These are phyloP conservation scores for Microcyclosporella mali DNA, from an alignment of 2,329 filamentous ascomycete species.

Conservation along the genomic window DNA sequence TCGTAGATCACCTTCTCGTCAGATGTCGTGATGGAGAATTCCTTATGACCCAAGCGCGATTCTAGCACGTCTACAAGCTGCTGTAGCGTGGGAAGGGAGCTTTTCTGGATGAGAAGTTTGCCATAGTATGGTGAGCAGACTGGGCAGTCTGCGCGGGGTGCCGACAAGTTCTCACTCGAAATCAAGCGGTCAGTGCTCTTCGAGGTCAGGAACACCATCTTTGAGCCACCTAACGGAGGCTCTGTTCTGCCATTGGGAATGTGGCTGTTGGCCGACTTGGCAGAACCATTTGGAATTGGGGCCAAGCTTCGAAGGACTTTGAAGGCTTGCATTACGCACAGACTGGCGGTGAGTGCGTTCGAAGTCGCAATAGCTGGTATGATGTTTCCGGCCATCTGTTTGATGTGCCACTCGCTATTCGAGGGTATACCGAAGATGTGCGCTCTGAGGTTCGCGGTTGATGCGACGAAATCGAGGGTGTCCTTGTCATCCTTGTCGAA, in stretches of 20 bases:
- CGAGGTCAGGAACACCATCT: constrained; percentile 77
- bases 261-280: constrained; percentile 12
- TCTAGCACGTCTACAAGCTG: constrained; percentile 75
- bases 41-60: constrained; percentile 65
- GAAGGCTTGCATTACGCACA: constrained; percentile 88
- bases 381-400: constrained; percentile 98
- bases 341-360: constrained; percentile 88
- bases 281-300: constrained; percentile 7
- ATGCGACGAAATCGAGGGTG: constrained; percentile 87
- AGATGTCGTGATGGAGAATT: constrained; percentile 65
- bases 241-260: constrained; percentile 12
- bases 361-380: constrained; percentile 98
- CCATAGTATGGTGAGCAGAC: constrained; percentile 54
- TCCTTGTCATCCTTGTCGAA: constrained; percentile 98
- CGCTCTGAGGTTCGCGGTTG: constrained; percentile 84
- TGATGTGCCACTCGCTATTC: constrained; percentile 92
- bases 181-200: constrained; percentile 55
- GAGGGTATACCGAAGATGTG: constrained; percentile 80
- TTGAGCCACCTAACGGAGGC: constrained; percentile 35
- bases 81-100: constrained; percentile 65
- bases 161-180: constrained; percentile 48
- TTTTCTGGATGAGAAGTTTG: constrained; percentile 19
- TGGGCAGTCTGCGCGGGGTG: constrained; percentile 74
- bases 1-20: constrained; percentile 79
- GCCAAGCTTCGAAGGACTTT: constrained; percentile 67